Evolutionary conservation across 1,139 yeast genomes (phyloP), one percentile per base, ranked within the genome.

Genomic region (Hyphopichia wangnamkhiaoensis): DNA sequence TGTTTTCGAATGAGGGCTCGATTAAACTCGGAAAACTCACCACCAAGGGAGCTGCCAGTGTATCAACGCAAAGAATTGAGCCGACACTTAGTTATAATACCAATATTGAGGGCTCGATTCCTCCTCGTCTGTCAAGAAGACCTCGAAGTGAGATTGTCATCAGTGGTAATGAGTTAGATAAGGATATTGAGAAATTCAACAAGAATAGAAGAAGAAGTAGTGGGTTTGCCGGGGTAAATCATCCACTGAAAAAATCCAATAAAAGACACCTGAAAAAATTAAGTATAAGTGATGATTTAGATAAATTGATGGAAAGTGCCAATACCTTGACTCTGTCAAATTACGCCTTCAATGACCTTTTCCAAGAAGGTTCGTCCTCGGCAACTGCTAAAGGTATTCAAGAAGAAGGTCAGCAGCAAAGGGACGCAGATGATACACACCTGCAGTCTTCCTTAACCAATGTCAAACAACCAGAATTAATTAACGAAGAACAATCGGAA

Each of bases 121-220:
- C 79, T 4, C 68, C 75, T 1, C 52, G 79, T 37, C 71, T 75
- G 14, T 58, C 59, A 4, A 52, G 69, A 36, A 52, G 79, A 41
- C 76, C 76, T 7, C 58, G 60, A 34, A 67, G 74, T 39, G 68
- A 60, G 38, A 44, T 60, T 7, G 38, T 56, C n/a, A 35, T 45
- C 2, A 29, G 39, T n/a, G 42, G 38, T 13, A 39, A 36, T 31
- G 46, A 45, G 9, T 44, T 57, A 24, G 42, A 43, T 4, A 41
- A 42, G 19, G 58, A 51, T 26, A 40, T 52, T 24, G 49, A 41
- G n/a, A 31, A 37, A 8, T 41, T 34, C 15, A 21, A 33, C 16
- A 33, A 35, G 34, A 33, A 24, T 12, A 40, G 29, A 36, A 44
- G 26, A 17, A 39, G 27, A 37, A 37, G 31, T 43, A 17, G 24